Evolutionary conservation across 108 stramenopile species (phyloP), one percentile per base, ranked within the genome.

Genomic region (Nitzschia sp.): DNA sequence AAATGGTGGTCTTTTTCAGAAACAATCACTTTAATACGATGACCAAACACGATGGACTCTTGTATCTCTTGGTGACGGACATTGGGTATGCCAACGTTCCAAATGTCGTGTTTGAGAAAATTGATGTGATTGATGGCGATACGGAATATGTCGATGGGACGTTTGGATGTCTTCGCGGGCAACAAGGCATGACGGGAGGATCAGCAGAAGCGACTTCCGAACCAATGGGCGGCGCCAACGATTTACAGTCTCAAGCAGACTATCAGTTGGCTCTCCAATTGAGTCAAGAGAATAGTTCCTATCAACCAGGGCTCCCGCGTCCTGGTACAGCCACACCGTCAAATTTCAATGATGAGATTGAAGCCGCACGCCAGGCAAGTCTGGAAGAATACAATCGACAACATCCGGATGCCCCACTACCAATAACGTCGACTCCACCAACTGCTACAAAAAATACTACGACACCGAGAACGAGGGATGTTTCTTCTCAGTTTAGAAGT

Each of bases 21-120:
- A 98, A 99, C 83, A 97, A 98, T 63, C 98, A 99, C 51, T 99
- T 97, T 71, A 87, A 80, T 27, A 96, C 96, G 0, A 28, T 97
- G 42, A 96, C 97, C 63, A 95, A 95, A 82, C 80, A 89, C 46
- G 64, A 94, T 26, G 88, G 79, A 15, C 62, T 63, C 0, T 68
- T 98, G 24, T 96, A 86, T 54, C 66, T 95, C n/a, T 74, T 98
- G 13, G 94, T 95, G n/a, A 98, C 97, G 11, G 97, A 98, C 72
- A 67, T 95, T 48, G 97, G 97, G 45, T 98, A 95, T 74, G 82
- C 85, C 64, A 74, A 89, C 59, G 77, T 90, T n/a, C 75, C 80
- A 3, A 80, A 73, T 29, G 82, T 98, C 27, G 82, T 96, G 0
- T 98, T 95, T 95, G 97, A 98, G 81, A 82, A 82, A 55, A 59